These are phyloP conservation scores for Triticum dicoccoides DNA, from an alignment of 176 grass and related monocot genomes.

Conservation along the genomic window DNA sequence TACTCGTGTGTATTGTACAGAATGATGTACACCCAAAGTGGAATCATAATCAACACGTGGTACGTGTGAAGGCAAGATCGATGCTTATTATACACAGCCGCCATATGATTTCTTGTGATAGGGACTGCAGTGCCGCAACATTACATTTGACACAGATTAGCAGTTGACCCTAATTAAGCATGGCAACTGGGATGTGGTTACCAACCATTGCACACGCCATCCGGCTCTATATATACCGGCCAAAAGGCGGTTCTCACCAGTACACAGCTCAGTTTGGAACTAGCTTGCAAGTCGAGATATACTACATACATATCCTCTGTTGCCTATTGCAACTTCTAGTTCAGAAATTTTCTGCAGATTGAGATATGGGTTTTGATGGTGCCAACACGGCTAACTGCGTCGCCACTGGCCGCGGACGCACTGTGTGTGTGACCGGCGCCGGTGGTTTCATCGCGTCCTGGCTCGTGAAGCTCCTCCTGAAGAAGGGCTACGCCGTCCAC, in stretches of 20 bases:
- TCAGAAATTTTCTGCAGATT: not conserved
- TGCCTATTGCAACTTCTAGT: not conserved
- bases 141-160: not conserved
- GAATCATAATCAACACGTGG: not conserved
- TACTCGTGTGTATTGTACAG: too few relatives aligned
- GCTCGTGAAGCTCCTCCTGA: constrained; percentile 74
- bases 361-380: not conserved
- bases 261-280: not conserved
- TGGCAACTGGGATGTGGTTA: not conserved
- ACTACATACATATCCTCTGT: not conserved
- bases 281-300: not conserved
- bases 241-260: not conserved
- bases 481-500: constrained; percentile 50
- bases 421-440: constrained; percentile 57
- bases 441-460: constrained; percentile 63
- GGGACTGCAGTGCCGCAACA: not conserved
- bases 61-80: not conserved
- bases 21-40: not conserved
- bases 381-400: not conserved
- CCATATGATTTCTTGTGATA: not conserved
- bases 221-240: not conserved
- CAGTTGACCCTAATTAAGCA: not conserved
- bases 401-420: not conserved
- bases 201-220: not conserved
- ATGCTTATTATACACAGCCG: not conserved